These are phyloP conservation scores for Talaromyces liani DNA, from an alignment of 495 filamentous ascomycete genomes.

Conservation along the genomic window DNA sequence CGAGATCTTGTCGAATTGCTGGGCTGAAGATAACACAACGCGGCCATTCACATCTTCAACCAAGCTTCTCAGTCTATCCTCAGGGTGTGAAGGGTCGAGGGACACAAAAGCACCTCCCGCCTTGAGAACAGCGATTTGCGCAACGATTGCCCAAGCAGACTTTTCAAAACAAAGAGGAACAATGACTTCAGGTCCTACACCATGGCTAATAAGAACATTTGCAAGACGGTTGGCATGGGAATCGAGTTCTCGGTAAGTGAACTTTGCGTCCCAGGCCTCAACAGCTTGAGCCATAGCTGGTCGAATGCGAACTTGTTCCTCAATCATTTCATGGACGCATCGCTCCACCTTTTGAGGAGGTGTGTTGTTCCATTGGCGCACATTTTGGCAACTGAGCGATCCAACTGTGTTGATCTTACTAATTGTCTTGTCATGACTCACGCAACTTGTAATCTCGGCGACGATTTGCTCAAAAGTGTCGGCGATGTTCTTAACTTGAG, in stretches of 20 bases:
- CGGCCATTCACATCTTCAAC: conserved; percentile 39
- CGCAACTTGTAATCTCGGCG: conserved; percentile 25
- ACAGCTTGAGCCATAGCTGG: conserved; percentile 29
- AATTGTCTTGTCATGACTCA: conserved; percentile 19
- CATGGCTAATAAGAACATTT: conserved; percentile 27
- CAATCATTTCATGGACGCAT: conserved; percentile 44
- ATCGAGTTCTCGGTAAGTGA: conserved; percentile 41
- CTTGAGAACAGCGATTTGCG: conserved; percentile 48
- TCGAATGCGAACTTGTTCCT: conserved; percentile 22
- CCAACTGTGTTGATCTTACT: conserved; percentile 27
- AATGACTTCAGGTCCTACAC: conserved; percentile 34
- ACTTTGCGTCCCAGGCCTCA: conserved; percentile 40
- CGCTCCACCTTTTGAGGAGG: conserved; percentile 25
- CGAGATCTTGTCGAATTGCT: conserved; percentile 22
- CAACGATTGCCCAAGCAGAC: conserved; percentile 45
- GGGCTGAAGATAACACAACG: conserved; percentile 32
- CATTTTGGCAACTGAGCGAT: conserved; percentile 19
- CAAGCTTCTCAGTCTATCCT: conserved; percentile 44
- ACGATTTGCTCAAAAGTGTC: conserved; percentile 30
- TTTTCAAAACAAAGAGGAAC: conserved; percentile 54
- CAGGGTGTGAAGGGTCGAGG: conserved; percentile 50
- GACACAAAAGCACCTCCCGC: conserved; percentile 53
- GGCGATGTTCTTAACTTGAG: conserved; percentile 29
- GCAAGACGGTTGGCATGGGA: conserved; percentile 27
- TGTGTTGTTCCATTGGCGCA: conserved; percentile 30